Conservation (phyloP, 1,284 basidiomycete species). For the Apiotrichum laibachii region DNA sequence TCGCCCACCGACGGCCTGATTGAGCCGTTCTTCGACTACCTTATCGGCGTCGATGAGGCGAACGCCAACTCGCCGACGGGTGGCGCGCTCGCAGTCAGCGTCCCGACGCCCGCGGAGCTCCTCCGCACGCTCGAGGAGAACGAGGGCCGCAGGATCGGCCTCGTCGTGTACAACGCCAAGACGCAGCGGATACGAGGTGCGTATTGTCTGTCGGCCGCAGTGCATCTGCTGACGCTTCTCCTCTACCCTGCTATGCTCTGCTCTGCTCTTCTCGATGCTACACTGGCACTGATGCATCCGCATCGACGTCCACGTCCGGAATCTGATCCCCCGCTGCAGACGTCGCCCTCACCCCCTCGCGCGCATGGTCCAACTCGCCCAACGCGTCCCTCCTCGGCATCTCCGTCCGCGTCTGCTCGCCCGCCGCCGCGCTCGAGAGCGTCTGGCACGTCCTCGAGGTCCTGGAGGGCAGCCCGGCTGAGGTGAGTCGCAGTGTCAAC, state of each 20-base stretch:
- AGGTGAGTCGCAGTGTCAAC: slow-evolving; percentile 50
- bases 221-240: too few relatives aligned
- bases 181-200: slow-evolving; percentile 75
- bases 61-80: neutral
- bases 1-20: slow-evolving; percentile 83
- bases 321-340: slow-evolving; percentile 61
- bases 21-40: slow-evolving; percentile 96
- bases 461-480: slow-evolving; percentile 90
- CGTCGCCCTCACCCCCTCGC: slow-evolving; percentile 77
- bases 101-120: slow-evolving; percentile 69
- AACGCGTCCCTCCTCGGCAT: slow-evolving; percentile 75
- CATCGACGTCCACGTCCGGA: too few relatives aligned
- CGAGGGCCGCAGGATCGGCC: slow-evolving; percentile 72
- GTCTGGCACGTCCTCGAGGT: slow-evolving; percentile 99
- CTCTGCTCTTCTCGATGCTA: too few relatives aligned
- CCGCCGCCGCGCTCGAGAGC: slow-evolving; percentile 80
- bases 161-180: slow-evolving; percentile 91
- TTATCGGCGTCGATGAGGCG: slow-evolving; percentile 78
- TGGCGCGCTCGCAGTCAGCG: slow-evolving; percentile 24
- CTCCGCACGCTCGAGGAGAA: slow-evolving; percentile 80
- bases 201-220: slow-evolving; percentile 25
- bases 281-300: too few relatives aligned
- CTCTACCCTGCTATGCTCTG: too few relatives aligned
- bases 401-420: slow-evolving; percentile 86
- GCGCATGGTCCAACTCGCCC: slow-evolving; percentile 69